Base-by-base conservation (phyloP, 2,329 filamentous ascomycete species). In the Penicillium sp. region DNA sequence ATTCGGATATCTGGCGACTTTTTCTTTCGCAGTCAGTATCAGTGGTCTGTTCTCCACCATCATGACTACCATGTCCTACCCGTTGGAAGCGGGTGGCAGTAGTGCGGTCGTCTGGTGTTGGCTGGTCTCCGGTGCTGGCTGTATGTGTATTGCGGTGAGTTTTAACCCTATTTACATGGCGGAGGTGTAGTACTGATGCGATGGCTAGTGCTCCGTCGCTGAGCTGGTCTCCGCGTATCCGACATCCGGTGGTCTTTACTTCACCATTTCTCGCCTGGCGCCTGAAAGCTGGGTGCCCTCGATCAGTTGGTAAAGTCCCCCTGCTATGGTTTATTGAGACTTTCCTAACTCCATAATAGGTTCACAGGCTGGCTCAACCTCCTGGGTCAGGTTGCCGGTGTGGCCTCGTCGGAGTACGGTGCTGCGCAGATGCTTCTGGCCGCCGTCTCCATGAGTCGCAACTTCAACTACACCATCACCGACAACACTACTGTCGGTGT, bases 1-100 rank as follows among this genome's bases (percentile, higher is more conserved):
- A 58, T 83, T 83, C 55, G 75, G 75, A 48, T 80, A 79, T 47
- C 68, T 79, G 12, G 81, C 80, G 54, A 79, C 78, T 54, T 81
- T 83, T 65, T 82, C 79, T 46, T 83, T 82, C 59, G 80, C 80
- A 44, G 76, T 82, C 59, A 77, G 73, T 58, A 79, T 82, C 57
- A 76, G 72, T 42, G 79, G 79, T 38, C 71, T 81, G 18, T 81
- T 80, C 59, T 73, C 78, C 25, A 81, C 78, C 7, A 74, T 79
- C 51, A 75, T 77, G 57, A 81, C 79, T 3, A 82, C 80, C 28
- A 79, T 80, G 58, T 70, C 69, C 10, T 80, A 77, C 57, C 78
- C 79, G 1, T 69, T 82, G 24, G 65, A 69, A 38, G 78, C 78
- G 12, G 80, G 80, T 45, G 80, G 80, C 44, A 71, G 76, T 31